Evolutionary conservation across 2,329 filamentous ascomycete species (phyloP).

Genomic region (Amauroascus verrucosus): DNA sequence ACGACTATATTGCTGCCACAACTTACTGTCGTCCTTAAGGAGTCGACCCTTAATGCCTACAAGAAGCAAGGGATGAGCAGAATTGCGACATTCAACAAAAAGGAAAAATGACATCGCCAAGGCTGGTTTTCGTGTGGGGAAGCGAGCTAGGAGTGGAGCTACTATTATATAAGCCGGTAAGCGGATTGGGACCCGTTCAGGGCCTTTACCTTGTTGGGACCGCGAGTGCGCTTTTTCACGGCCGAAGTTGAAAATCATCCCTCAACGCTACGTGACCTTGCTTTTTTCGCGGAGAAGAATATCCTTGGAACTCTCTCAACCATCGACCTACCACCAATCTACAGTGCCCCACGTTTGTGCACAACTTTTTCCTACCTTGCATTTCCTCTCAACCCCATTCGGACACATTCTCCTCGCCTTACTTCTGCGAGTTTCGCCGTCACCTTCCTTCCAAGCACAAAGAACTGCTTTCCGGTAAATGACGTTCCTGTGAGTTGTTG

Average conservation of each 20-base stretch:
- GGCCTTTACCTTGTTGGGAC: neutral
- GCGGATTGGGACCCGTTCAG: neutral
- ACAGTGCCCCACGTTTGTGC: neutral
- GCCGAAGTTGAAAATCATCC: neutral
- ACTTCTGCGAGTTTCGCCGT: too few species aligned
- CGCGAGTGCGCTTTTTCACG: slow-evolving; percentile 4
- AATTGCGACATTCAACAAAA: too few species aligned
- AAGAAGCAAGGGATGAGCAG: too few species aligned
- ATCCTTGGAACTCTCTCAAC: neutral
- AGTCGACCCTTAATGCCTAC: too few species aligned
- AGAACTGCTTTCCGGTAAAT: neutral
- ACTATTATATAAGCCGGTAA: too few species aligned
- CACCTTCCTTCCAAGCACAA: too few species aligned
- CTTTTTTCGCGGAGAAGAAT: too few species aligned
- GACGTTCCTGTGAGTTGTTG: slow-evolving; percentile 9
- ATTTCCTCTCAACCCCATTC: too few species aligned
- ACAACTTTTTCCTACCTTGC: neutral
- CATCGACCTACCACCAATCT: neutral
- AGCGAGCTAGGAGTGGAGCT: too few species aligned
- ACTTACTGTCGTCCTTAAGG: too few species aligned
- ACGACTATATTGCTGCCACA: neutral
- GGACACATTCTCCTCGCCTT: too few species aligned
- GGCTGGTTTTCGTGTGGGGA: neutral
- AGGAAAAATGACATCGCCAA: neutral
- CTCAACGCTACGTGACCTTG: too few species aligned